These are phyloP conservation scores for Endoconidiophora polonica DNA, from an alignment of 2,329 filamentous ascomycete genomes.

Conservation along the genomic window DNA sequence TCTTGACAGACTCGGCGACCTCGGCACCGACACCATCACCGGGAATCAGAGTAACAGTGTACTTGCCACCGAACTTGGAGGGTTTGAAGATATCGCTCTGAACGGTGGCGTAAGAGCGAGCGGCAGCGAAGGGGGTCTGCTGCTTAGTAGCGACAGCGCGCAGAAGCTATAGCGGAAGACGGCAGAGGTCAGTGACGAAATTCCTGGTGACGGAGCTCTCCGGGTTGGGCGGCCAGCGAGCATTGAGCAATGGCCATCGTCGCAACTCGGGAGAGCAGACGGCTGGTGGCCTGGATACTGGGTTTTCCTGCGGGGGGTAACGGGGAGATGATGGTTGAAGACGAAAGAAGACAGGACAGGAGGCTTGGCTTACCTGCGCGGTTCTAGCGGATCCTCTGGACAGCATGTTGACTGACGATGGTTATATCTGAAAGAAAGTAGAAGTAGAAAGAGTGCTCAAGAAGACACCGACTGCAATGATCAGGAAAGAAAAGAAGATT, in stretches of 20 bases:
- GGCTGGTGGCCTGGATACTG: neutral
- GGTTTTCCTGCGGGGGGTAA: neutral
- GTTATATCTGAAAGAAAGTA: slow-evolving; percentile 6
- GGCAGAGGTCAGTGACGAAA: slow-evolving; percentile 17
- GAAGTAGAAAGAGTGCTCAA: slow-evolving; percentile 7
- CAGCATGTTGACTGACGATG: slow-evolving; percentile 32
- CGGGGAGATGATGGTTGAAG: neutral
- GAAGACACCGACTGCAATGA: slow-evolving; percentile 8
- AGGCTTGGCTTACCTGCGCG: slow-evolving; percentile 35
- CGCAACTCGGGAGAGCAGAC: neutral
- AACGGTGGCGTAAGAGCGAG: slow-evolving; percentile 58
- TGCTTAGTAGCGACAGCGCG: slow-evolving; percentile 31
- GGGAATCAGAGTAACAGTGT: slow-evolving; percentile 95
- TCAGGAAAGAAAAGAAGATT: slow-evolving; percentile 2
- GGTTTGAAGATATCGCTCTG: slow-evolving; percentile 97
- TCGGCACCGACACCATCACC: slow-evolving; percentile 98
- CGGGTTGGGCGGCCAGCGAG: neutral
- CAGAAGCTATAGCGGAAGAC: slow-evolving; percentile 28
- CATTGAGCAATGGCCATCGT: neutral
- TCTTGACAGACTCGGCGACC: slow-evolving; percentile 95
- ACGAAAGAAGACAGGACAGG: neutral
- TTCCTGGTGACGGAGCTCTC: neutral
- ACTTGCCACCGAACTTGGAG: slow-evolving; percentile 97
- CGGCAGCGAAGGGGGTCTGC: slow-evolving; percentile 21
- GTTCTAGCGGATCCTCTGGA: slow-evolving; percentile 39